Conservation (phyloP, 148 eudicot genomes). For the Rhododendron griersonianum region DNA sequence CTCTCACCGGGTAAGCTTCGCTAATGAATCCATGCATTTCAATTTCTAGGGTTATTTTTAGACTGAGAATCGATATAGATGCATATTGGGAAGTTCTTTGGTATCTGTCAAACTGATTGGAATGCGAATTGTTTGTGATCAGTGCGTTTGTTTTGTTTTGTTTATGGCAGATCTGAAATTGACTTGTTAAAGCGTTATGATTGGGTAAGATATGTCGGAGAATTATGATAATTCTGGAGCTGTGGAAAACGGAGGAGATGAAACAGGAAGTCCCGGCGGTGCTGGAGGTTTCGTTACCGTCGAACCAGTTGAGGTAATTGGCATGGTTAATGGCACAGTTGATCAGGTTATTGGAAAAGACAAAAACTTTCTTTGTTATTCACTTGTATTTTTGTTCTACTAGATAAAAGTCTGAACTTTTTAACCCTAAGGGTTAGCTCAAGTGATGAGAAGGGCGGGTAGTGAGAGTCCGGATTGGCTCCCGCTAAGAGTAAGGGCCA, state of each 20-base stretch:
- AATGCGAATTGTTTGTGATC: background rate
- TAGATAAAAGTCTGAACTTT: background rate
- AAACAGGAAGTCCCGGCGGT: constrained; percentile 13
- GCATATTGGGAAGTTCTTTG: background rate
- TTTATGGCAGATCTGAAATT: background rate
- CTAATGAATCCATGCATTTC: background rate
- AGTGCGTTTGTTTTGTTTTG: background rate
- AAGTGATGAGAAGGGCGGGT: background rate
- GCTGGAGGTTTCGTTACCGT: constrained; percentile 17
- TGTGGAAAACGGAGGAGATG: constrained; percentile 14
- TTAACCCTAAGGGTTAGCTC: background rate
- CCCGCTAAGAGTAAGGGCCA: background rate
- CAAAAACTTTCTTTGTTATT: background rate
- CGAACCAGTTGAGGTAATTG: constrained; percentile 13
- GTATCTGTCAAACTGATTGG: background rate
- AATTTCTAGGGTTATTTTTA: constrained; percentile 6
- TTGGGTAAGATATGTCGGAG: constrained; percentile 31
- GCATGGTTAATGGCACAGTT: constrained; percentile 14
- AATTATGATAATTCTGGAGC: constrained; percentile 21
- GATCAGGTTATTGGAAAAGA: constrained; percentile 22
- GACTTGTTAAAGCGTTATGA: constrained; percentile 1
- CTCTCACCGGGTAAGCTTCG: background rate
- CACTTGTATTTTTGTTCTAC: background rate
- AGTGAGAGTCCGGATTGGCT: background rate
- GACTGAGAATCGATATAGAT: no score